A percentile compares a stretch with the other conserved stretches of the same genome.
These are phyloP conservation scores for Cairneyella variabilis DNA, from an alignment of 495 filamentous ascomycete species.

Conservation along the genomic window DNA sequence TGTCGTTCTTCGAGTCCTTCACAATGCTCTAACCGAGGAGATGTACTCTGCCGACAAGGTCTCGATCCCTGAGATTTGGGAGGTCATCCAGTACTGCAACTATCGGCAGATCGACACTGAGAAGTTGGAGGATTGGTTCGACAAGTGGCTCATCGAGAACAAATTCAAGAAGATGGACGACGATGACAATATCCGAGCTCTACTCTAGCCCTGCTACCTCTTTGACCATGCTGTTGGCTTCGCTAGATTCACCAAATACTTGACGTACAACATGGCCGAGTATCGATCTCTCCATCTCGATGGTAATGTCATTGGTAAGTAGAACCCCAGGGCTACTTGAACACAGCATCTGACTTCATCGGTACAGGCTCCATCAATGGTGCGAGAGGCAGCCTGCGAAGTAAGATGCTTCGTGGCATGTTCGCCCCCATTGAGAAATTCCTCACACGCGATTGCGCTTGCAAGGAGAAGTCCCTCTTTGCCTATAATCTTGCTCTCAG, in stretches of 20 bases:
- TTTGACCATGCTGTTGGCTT: constrained; percentile 2
- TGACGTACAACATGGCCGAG: neutral
- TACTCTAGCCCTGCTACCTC: constrained; percentile 2
- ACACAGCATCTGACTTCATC: neutral
- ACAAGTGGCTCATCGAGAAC: neutral
- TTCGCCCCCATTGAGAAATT: neutral
- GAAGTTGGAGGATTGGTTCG: constrained; percentile 2
- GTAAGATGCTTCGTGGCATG: neutral
- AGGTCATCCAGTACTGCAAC: neutral
- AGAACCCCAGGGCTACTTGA: too few species aligned
- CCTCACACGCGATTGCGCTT: neutral
- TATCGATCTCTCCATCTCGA: neutral
- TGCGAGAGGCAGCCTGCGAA: neutral
- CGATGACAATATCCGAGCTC: neutral
- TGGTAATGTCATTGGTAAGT: neutral
- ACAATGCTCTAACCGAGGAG: neutral
- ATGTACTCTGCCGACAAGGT: neutral
- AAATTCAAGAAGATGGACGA: neutral
- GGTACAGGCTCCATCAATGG: neutral
- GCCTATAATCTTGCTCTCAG: neutral
- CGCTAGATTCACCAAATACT: neutral
- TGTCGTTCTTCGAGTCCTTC: constrained; percentile 2
- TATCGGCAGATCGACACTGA: neutral
- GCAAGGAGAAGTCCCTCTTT: neutral
- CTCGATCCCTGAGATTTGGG: neutral